Evolutionary conservation across 106 monocot genomes (phyloP).

Genomic region (Vanilla planifolia): DNA sequence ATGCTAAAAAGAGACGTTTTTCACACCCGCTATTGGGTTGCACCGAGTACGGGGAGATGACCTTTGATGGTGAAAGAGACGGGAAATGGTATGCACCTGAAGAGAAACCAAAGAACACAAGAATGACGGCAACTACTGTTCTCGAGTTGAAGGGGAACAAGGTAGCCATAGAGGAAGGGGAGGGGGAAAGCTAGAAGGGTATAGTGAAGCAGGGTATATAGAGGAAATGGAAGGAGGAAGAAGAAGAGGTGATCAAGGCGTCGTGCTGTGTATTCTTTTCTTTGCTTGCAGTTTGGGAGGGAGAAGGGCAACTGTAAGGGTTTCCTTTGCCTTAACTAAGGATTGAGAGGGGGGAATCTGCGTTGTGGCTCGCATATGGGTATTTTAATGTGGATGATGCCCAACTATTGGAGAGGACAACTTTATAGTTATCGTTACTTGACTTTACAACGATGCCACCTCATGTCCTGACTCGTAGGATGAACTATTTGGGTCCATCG

Average conservation of each 20-base stretch:
- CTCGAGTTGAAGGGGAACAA: conserved; percentile 4
- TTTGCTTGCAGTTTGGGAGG: conserved; percentile 35
- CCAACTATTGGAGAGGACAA: conserved; percentile 6
- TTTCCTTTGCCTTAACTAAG: conserved; percentile 19
- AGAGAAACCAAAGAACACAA: conserved; percentile 34
- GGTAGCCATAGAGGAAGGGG: conserved; percentile 10
- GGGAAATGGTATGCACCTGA: conserved; percentile 31
- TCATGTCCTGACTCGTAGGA: background rate
- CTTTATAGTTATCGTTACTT: conserved; percentile 21
- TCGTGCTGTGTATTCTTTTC: conserved; percentile 31
- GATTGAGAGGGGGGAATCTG: conserved; percentile 8
- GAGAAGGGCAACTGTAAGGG: conserved; percentile 6
- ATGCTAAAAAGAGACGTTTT: background rate
- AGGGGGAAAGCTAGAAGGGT: conserved; percentile 17
- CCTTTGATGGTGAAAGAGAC: background rate
- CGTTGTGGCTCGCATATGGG: background rate
- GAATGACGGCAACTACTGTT: conserved; percentile 16
- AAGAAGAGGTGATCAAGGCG: conserved; percentile 2
- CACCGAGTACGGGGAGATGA: background rate
- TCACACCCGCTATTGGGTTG: background rate
- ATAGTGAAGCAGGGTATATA: conserved; percentile 2
- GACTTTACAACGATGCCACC: conserved; percentile 44
- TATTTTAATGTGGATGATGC: conserved; percentile 4
- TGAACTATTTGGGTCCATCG: background rate
- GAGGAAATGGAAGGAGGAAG: background rate